These are phyloP conservation scores for Fraxinus pennsylvanica DNA, from an alignment of 257 asterid genomes.

Conservation along the genomic window DNA sequence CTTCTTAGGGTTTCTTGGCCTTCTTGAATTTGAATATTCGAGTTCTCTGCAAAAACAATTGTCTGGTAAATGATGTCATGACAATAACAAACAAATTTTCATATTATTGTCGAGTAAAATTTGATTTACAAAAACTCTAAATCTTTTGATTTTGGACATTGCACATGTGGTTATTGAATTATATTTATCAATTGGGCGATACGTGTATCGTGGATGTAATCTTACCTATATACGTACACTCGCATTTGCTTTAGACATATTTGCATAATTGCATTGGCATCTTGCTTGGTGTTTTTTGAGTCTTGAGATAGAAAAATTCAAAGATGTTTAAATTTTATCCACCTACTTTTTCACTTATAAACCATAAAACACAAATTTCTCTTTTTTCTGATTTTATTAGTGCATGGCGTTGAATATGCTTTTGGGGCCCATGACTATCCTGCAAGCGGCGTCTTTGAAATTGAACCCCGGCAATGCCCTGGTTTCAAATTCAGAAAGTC, in stretches of 20 bases:
- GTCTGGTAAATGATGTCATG: neutral
- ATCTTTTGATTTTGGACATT: neutral
- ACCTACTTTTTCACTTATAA: neutral
- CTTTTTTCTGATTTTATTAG: slow-evolving; percentile 42
- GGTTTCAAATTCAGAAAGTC: slow-evolving; percentile 82
- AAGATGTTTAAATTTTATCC: neutral
- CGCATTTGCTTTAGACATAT: neutral
- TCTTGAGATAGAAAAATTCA: neutral
- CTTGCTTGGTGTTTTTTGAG: neutral
- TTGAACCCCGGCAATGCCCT: slow-evolving; percentile 83
- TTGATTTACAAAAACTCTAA: neutral
- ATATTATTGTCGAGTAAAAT: neutral
- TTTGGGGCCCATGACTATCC: slow-evolving; percentile 83
- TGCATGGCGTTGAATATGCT: slow-evolving; percentile 78
- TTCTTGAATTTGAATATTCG: neutral
- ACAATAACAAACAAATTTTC: neutral
- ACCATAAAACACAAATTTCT: neutral
- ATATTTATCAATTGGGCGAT: neutral
- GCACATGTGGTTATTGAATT: neutral
- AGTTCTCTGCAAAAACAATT: neutral
- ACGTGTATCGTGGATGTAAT: too few species aligned
- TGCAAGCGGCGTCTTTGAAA: slow-evolving; percentile 79
- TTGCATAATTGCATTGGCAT: neutral
- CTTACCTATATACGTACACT: neutral
- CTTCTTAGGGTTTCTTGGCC: neutral